Evolutionary conservation across 2,329 filamentous ascomycete species (phyloP), one percentile per base, ranked within the genome.

Genomic region (Penicillium sp.): DNA sequence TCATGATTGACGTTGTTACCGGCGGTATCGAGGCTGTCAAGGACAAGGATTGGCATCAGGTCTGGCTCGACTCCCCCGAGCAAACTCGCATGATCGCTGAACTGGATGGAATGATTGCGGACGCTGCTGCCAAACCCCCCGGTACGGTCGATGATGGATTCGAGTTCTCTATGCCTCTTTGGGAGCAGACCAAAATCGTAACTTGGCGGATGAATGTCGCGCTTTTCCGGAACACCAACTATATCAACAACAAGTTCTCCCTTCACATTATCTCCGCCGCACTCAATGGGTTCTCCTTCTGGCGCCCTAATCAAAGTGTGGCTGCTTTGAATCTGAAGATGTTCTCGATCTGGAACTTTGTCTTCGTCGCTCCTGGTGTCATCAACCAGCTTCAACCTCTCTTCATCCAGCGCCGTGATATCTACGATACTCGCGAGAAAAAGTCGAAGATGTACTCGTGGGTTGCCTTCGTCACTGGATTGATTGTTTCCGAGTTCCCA

Each of bases 1-100:
- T 56, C 21, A 59, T 59, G 52, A 56, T 84, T 54, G 65, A 77
- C 27, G 65, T 70, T 19, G 66, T 71, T 9, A 81, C 82, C 0
- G 82, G 82, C 91, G 88, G 87, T 91, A 59, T 59, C 15, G 57
- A 59, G 21, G 33, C 47, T 25, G 57, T 56, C n/a, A 59, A 56
- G 42, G 54, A 59, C n/a, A 57, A 57, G 42, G 55, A 57, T 23
- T 57, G 55, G 55, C 55, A 57, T 19, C 55, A 57, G 37, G 48
- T 57, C 21, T 57, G 55, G 55, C 55, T 57, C 35, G 50, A 57
- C 43, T 57, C 55, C 1, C 50, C 55, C 2, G 55, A 57, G 35
- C 49, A 57, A 27, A 37, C 42, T 27, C 37, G 23, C 17, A 57
- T 57, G 55, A 57, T 57, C 8, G 12, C 35, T 2, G 55, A 57